A percentile compares a stretch with the other conserved stretches of the same genome.
Evolutionary conservation across 2,329 filamentous ascomycete species (phyloP).

Genomic region (Tolypocladium cylindrosporum): DNA sequence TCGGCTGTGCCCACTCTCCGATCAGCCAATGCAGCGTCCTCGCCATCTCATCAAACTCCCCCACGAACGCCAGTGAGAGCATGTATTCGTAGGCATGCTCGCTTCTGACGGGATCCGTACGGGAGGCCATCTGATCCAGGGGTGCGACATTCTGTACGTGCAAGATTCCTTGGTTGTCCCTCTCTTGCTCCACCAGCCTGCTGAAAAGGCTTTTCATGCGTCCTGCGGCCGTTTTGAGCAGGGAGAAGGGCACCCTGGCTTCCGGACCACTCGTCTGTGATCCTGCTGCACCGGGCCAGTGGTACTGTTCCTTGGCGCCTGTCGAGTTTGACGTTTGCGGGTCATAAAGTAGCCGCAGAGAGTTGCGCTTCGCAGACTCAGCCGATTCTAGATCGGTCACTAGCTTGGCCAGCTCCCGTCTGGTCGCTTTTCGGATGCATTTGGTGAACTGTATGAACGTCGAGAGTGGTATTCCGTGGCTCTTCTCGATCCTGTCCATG

Average conservation of each 20-base stretch:
- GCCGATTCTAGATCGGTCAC: conserved; percentile 7
- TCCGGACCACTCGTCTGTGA: neutral
- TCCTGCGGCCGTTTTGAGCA: conserved; percentile 10
- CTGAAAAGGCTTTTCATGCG: conserved; percentile 18
- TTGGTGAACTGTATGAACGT: conserved; percentile 12
- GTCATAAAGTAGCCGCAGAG: conserved; percentile 2
- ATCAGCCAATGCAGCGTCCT: conserved; percentile 50
- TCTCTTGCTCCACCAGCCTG: conserved; percentile 14
- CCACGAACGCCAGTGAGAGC: conserved; percentile 50
- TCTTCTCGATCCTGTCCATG: conserved; percentile 16
- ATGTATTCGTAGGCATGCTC: conserved; percentile 48
- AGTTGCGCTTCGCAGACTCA: conserved; percentile 1
- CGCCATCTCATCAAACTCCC: conserved; percentile 48
- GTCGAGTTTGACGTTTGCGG: neutral
- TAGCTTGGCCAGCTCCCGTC: conserved; percentile 14
- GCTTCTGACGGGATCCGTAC: conserved; percentile 21
- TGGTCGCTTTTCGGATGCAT: conserved; percentile 9
- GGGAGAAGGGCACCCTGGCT: neutral
- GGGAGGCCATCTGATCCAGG: conserved; percentile 21
- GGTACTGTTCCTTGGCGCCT: neutral
- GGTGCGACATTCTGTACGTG: conserved; percentile 12
- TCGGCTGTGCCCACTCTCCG: conserved; percentile 28
- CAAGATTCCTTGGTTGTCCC: conserved; percentile 8
- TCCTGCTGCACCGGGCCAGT: neutral
- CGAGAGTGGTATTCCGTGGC: conserved; percentile 10